Conservation (phyloP, 768 basidiomycete species). For the Suillus subaureus region DNA sequence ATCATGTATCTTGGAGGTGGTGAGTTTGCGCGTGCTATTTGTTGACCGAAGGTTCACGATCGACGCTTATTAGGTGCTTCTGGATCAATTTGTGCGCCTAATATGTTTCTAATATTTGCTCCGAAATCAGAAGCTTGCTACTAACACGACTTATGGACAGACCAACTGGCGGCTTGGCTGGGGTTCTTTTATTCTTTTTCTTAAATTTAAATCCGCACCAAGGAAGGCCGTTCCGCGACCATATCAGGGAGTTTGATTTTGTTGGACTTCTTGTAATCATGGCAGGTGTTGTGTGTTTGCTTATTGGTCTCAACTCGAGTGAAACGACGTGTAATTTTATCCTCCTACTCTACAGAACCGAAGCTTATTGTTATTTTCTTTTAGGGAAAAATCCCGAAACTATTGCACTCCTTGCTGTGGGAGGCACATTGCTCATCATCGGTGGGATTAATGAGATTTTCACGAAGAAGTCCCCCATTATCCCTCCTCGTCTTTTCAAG, state of each 20-base stretch:
- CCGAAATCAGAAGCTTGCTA: background rate
- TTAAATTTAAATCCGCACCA: conserved; percentile 39
- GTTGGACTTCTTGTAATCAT: conserved; percentile 39
- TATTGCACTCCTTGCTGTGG: conserved; percentile 40
- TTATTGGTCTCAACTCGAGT: conserved; percentile 41
- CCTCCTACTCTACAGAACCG: background rate
- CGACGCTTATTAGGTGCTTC: conserved; percentile 33
- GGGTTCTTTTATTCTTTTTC: conserved; percentile 34
- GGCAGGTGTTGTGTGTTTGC: conserved; percentile 37
- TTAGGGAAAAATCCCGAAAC: conserved; percentile 35
- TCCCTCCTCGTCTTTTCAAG: conserved; percentile 43
- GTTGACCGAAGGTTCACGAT: background rate
- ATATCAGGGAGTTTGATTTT: conserved; percentile 41
- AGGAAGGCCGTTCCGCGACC: conserved; percentile 32
- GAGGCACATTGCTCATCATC: conserved; percentile 31
- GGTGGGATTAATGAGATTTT: conserved; percentile 37
- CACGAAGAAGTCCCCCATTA: conserved; percentile 38
- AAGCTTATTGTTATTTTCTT: conserved; percentile 5
- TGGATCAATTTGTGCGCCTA: conserved; percentile 36
- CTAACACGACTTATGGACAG: conserved; percentile 19
- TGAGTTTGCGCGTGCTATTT: conserved; percentile 17
- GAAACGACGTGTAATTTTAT: conserved; percentile 32
- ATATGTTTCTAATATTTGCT: background rate
- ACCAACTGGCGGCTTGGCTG: conserved; percentile 39
- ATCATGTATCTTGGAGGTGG: conserved; percentile 44